A percentile compares a stretch with the other conserved stretches of the same genome.
Evolutionary conservation across 1,139 yeast genomes (phyloP).

Genomic region (Hansenula anomala): DNA sequence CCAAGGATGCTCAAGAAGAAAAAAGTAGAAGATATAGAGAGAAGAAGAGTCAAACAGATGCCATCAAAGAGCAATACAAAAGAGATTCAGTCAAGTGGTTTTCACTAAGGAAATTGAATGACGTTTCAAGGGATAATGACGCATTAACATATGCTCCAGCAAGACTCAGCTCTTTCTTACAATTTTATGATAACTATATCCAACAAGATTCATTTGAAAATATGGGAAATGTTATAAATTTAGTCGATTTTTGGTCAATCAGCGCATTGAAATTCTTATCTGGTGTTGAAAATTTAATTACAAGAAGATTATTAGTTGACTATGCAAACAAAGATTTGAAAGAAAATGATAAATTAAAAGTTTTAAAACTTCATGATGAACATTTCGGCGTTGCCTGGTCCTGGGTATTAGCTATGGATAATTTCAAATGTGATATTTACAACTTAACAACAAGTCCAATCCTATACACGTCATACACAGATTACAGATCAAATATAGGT

Average conservation of each 20-base stretch:
- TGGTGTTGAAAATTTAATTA: conserved; percentile 10
- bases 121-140: conserved; percentile 8
- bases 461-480: conserved; percentile 8
- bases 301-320: conserved; percentile 11
- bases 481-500: conserved; percentile 11
- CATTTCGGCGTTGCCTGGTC: conserved; percentile 27
- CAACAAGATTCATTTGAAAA: conserved; percentile 2
- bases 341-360: conserved; percentile 11
- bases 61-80: conserved; percentile 2
- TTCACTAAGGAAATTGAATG: conserved; percentile 6
- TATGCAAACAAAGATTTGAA: conserved; percentile 16
- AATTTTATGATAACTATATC: conserved; percentile 13
- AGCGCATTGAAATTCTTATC: conserved; percentile 17
- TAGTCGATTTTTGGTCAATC: conserved; percentile 16
- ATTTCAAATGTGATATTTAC: conserved; percentile 28
- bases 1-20: conserved; percentile 5
- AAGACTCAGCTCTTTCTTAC: conserved; percentile 11
- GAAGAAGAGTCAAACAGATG: conserved; percentile 14
- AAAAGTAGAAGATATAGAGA: conserved; percentile 11
- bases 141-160: conserved; percentile 12
- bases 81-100: conserved; percentile 2
- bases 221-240: conserved; percentile 7
- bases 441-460: conserved; percentile 22
- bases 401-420: conserved; percentile 35
- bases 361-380: conserved; percentile 10